phyloP scores from a whole-genome alignment of 2,329 filamentous ascomycete species.

The Neofusicoccum umdonicola region DNA sequence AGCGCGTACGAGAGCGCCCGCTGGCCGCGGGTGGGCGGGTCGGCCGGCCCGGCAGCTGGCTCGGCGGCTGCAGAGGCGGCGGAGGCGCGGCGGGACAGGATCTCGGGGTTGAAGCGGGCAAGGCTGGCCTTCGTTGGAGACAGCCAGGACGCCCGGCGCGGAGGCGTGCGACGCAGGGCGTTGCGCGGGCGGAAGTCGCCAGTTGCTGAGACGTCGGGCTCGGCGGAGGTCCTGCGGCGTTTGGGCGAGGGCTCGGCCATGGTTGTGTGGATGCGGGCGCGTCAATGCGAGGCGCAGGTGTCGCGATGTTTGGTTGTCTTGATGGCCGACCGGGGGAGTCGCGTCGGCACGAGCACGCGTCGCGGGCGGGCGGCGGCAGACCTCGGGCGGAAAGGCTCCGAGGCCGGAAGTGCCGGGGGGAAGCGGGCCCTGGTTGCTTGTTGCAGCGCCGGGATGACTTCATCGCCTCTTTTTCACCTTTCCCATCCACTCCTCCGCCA shows the following conservation, averaged over 20 bases:
- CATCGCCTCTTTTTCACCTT: slow-evolving; percentile 14
- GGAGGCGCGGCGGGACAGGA: slow-evolving; percentile 20
- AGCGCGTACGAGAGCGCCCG: slow-evolving; percentile 25
- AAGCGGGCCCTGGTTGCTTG: not conserved
- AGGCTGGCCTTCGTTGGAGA: slow-evolving; percentile 42
- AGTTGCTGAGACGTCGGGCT: slow-evolving; percentile 1
- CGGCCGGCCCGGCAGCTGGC: slow-evolving; percentile 19
- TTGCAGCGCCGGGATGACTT: slow-evolving; percentile 6
- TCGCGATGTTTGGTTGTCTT: not conserved
- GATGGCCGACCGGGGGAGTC: not conserved
- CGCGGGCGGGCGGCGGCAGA: not conserved
- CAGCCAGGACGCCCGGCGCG: slow-evolving; percentile 36
- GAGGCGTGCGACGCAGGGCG: slow-evolving; percentile 28
- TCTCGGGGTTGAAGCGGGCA: slow-evolving; percentile 36
- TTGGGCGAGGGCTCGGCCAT: slow-evolving; percentile 26
- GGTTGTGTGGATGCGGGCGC: not conserved
- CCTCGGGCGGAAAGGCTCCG: not conserved
- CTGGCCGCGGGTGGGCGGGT: slow-evolving; percentile 22
- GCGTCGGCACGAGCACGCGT: slow-evolving; percentile 4
- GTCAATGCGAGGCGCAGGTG: not conserved
- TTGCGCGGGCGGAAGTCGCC: slow-evolving; percentile 16
- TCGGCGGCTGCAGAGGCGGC: slow-evolving; percentile 19
- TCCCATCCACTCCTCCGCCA: not conserved
- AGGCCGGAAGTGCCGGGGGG: not conserved
- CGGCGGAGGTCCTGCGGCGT: slow-evolving; percentile 31